Evolutionary conservation across 495 filamentous ascomycete genomes (phyloP), one percentile per base, ranked within the genome.

Genomic region (Tetracladium marchalianum): DNA sequence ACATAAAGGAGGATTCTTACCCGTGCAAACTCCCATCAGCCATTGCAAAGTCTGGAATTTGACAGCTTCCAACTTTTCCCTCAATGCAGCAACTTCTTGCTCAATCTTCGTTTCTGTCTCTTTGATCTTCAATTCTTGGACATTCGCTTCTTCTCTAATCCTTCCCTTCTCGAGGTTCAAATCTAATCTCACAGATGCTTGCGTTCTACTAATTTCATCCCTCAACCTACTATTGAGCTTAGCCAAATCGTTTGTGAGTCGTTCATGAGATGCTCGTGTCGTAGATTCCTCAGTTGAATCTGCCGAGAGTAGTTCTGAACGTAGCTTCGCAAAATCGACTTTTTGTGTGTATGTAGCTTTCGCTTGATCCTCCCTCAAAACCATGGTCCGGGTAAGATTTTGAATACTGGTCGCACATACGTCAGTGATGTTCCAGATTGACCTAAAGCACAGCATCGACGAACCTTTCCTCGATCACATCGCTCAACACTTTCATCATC

Each of bases 21-120:
- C 69, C 0, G 92, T 96, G 58, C 87, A 95, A 46, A 98, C 92
- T 63, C 92, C 92, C 82, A 97, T 94, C 31, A 99, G 70, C 92
- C 92, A 99, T 68, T 97, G 93, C 60, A 99, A 62, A 38, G 93
- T 97, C 55, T 85, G 84, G 64, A 97, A 97, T 69, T 99, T 97
- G 50, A 99, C 92, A 46, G 85, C 87, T 70, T 97, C 93, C 31
- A 99, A 71, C 65, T 90, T 79, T 67, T 96, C 92, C 50, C 87
- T 70, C 54, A 99, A 61, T 16, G 83, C 85, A 17, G 92, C 92
- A 35, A 92, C 89, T 68, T 97, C 92, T 68, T 96, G 92, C 70
- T 99, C 92, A 64, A 99, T 97, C 61, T 92, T 77, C 39, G 89
- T 94, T 66, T 99, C 92, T 13, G 93, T 97, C 73, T 99, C 92